These are phyloP conservation scores for Echinosophora koreensis DNA, from an alignment of 306 rosid genomes.

Conservation along the genomic window DNA sequence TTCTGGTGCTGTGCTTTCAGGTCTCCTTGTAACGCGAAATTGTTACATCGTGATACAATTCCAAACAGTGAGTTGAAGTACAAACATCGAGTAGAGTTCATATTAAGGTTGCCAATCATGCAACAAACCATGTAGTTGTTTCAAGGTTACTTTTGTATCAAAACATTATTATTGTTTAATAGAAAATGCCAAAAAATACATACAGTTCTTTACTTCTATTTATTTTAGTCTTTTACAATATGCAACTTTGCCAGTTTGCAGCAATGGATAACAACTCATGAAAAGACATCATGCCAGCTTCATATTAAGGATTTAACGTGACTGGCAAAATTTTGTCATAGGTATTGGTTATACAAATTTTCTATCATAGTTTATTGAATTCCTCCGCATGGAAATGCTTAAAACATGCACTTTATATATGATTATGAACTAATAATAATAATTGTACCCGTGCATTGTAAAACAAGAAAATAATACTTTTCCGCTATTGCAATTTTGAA, in stretches of 20 bases:
- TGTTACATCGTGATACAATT: slow-evolving; percentile 43
- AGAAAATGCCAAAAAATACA: neutral
- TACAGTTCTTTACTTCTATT: neutral
- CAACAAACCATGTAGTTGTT: slow-evolving; percentile 50
- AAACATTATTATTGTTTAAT: slow-evolving; percentile 35
- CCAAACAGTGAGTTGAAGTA: slow-evolving; percentile 45
- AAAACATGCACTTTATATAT: no score
- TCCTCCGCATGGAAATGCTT: no score
- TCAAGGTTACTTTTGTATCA: slow-evolving; percentile 43
- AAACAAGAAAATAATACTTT: no score
- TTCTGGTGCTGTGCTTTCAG: slow-evolving; percentile 63
- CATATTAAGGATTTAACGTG: no score
- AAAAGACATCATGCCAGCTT: neutral
- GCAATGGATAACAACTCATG: neutral
- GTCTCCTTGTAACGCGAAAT: slow-evolving; percentile 53
- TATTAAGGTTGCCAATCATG: slow-evolving; percentile 40
- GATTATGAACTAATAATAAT: no score
- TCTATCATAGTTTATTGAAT: no score
- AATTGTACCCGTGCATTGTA: no score
- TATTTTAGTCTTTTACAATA: neutral
- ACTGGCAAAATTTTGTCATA: no score
- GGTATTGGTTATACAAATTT: no score
- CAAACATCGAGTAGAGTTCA: slow-evolving; percentile 37
- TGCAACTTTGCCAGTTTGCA: neutral
- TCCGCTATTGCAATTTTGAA: no score